Evolutionary conservation across 441 rosid species (phyloP), one percentile per base, ranked within the genome.

Genomic region (Corymbia citriodora): DNA sequence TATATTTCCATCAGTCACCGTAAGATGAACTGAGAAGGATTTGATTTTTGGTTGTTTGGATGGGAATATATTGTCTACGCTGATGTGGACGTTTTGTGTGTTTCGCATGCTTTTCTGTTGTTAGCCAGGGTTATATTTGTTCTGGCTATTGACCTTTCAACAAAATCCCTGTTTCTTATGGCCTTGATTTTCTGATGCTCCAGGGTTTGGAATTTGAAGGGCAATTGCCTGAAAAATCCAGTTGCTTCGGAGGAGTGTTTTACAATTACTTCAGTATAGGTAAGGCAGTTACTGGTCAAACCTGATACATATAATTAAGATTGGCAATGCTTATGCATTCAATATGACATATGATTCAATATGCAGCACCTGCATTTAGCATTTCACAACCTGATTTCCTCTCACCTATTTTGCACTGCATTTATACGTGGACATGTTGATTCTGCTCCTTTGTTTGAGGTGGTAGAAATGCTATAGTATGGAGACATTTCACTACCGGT

Each of bases 261-360:
- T 97, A 97, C 92, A 97, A 97, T 93, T 98, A 97, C 94, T 97
- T 95, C 92, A 97, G 99, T 92, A 94, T 98, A 92, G 99, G 98
- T 96, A 92, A 88, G 89, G 21, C 88, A 40, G 27, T 31, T 72
- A 55, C 61, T 55, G 25, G 63, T 89, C 79, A 53, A 89, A 81
- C 54, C 21, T 53, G 49, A 86, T 40, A 12, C 18, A 45, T 55
- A 53, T 85, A 40, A 36, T n/a, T 19, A 52, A 48, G 61, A 65
- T 53, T 90, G 74, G 52, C 85, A 79, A 23, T 79, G 85, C 52
- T 13, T 45, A 45, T 45, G 85, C 85, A 79, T 40, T 79, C n/a
- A 23, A 11, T 40, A 79, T 79, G 52, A 40, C 52, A 21, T 40
- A 79, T 0, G 29, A 79, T 79, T 79, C 85, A 23, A 17, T 45